Base-by-base conservation (phyloP, 2,329 filamentous ascomycete species). In the Pseudogymnoascus sp. region DNA sequence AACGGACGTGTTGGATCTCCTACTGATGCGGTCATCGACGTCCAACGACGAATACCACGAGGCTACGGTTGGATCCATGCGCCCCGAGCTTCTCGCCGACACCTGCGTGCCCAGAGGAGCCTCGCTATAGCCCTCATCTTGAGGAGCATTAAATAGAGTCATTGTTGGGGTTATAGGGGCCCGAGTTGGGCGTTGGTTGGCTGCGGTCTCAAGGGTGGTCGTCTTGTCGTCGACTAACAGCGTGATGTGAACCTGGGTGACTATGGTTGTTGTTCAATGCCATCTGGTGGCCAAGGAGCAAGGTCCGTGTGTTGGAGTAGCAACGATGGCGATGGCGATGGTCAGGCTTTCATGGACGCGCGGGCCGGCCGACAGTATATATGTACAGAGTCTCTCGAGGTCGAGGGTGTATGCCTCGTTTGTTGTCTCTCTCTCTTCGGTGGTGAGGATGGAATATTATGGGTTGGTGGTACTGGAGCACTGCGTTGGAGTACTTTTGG, bases 41-140 rank as follows among this genome's bases (percentile, higher is more conserved):
- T 60, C 57, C 31, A 54, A 16, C 45, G 45, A 54, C 3, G 45
- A 54, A 54, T 54, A 54, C 45, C 45, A 54, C 14, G 45, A 60
- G 57, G 57, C 31, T 23, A 60, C 16, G 11, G 31, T n/a, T 36
- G 37, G 37, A 40, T 36, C 57, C 31, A 37, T 37, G 57, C 37
- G 37, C 57, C 57, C 45, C 45, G 45, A 54, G 45, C 45, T 29
- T 16, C 45, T 54, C 23, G 45, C 45, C 10, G 62, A 5, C 34
- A 42, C 29, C 5, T 64, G 62, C 4, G 36, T 63, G 59, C 31
- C 37, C 57, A 73, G 65, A 39, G 73, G 73, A 59, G 71, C 71
- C 64, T 74, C 73, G 62, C 72, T 73, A 57, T 74, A 74, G 37
- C 72, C 73, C 63, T 74, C 73, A 66, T 74, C 72, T 60, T 69